Evolutionary conservation across 306 rosid species (phyloP).

Genomic region (Delonix regia): DNA sequence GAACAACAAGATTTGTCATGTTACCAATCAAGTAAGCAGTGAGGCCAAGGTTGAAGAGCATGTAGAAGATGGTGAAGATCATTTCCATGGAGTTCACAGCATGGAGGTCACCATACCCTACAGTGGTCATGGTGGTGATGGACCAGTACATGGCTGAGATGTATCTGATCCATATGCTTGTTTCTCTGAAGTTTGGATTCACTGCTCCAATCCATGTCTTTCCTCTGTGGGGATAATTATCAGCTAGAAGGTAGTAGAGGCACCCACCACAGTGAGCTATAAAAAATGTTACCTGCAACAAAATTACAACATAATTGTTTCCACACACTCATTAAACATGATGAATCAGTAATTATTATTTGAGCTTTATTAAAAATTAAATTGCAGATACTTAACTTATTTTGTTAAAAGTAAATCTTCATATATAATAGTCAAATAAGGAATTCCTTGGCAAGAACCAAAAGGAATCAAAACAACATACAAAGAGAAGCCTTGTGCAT

Average conservation of each 20-base stretch:
- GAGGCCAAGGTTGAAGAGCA: conserved; percentile 94
- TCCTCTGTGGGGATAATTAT: conserved; percentile 64
- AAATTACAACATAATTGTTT: conserved; percentile 5
- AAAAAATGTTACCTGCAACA: conserved; percentile 70
- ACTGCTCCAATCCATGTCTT: conserved; percentile 87
- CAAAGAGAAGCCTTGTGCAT: conserved; percentile 80
- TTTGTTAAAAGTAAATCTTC: no score
- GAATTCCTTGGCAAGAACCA: no score
- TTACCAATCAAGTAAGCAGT: conserved; percentile 97
- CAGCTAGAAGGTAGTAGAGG: conserved; percentile 83
- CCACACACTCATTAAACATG: not conserved
- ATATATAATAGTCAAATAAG: not conserved
- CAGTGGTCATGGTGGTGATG: conserved; percentile 91
- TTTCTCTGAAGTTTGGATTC: conserved; percentile 70
- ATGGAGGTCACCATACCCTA: conserved; percentile 95
- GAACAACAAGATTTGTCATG: conserved; percentile 95
- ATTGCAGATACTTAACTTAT: no score
- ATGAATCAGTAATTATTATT: no score
- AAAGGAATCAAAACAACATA: conserved; percentile 40
- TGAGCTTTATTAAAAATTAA: no score
- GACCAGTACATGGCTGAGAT: conserved; percentile 91
- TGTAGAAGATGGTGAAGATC: conserved; percentile 84
- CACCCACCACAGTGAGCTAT: conserved; percentile 86
- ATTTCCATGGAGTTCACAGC: conserved; percentile 80
- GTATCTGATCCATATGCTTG: conserved; percentile 69